phyloP scores from a whole-genome alignment of 495 filamentous ascomycete genomes.

The Neurospora hispaniola region DNA sequence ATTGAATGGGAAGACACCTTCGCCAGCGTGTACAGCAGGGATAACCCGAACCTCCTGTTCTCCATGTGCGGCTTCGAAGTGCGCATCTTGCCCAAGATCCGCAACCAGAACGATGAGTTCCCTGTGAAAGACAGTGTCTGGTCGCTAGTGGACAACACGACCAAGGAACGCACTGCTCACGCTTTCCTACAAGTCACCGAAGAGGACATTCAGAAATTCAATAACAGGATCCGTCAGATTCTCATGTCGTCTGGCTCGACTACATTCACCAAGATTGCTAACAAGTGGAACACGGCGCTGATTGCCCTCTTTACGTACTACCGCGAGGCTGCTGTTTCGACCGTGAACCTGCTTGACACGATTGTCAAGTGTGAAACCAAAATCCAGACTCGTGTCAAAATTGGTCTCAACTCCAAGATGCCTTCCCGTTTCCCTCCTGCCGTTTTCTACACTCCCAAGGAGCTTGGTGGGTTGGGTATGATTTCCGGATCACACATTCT shows the following conservation, averaged over 20 bases:
- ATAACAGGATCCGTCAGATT: constrained; percentile 97
- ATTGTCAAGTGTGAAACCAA: constrained; percentile 99
- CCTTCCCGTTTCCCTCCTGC: constrained; percentile 97
- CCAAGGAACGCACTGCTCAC: constrained; percentile 93
- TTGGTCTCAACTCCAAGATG: constrained; percentile 99
- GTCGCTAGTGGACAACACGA: constrained; percentile 92
- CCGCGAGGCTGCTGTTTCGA: constrained; percentile 95
- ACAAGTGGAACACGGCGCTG: constrained; percentile 98
- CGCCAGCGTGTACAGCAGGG: constrained; percentile 95
- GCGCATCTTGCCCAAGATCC: constrained; percentile 88
- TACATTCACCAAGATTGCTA: constrained; percentile 99
- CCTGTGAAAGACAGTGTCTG: constrained; percentile 96
- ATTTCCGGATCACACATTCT: constrained; percentile 98
- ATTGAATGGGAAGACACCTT: constrained; percentile 99
- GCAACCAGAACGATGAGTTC: constrained; percentile 94
- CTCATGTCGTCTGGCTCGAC: constrained; percentile 98
- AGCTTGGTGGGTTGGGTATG: constrained; percentile 96
- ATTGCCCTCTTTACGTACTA: constrained; percentile 99
- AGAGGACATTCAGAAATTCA: constrained; percentile 98
- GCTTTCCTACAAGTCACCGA: constrained; percentile 98
- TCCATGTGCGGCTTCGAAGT: constrained; percentile 99
- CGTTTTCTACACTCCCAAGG: constrained; percentile 98
- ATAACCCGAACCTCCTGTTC: constrained; percentile 96
- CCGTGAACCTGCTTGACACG: constrained; percentile 88
- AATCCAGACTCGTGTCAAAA: constrained; percentile 98